A percentile compares a stretch with the other conserved stretches of the same genome.
Evolutionary conservation across 306 rosid genomes (phyloP).

Genomic region (Pterocarpus santalinus): DNA sequence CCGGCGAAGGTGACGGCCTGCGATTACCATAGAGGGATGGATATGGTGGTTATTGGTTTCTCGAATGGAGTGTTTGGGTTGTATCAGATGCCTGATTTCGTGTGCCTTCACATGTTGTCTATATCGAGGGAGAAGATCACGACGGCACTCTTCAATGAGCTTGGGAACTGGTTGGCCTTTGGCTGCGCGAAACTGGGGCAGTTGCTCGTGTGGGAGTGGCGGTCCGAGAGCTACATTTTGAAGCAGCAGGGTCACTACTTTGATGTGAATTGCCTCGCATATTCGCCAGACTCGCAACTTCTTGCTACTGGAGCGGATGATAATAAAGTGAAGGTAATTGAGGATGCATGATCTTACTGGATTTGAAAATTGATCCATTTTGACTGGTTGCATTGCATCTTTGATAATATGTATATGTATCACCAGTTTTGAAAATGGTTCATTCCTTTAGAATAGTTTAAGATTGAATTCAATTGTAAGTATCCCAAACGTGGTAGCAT

Average conservation of each 20-base stretch:
- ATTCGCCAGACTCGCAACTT: constrained; percentile 84
- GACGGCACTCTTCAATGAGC: constrained; percentile 78
- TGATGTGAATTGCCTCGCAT: constrained; percentile 88
- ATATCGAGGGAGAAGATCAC: constrained; percentile 91
- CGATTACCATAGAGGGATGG: constrained; percentile 84
- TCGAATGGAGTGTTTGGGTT: constrained; percentile 87
- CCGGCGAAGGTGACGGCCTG: constrained; percentile 71
- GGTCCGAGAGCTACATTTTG: constrained; percentile 88
- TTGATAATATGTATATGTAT: constrained; percentile 7
- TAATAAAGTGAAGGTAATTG: constrained; percentile 93
- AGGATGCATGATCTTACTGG: not conserved
- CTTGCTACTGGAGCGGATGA: constrained; percentile 98
- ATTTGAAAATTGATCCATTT: constrained; percentile 5
- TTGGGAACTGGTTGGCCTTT: constrained; percentile 89
- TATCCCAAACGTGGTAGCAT: too few relatives aligned
- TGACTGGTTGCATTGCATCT: constrained; percentile 24
- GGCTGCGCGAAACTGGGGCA: constrained; percentile 95
- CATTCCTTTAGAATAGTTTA: not conserved
- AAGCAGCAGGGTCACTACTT: constrained; percentile 99
- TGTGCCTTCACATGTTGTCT: constrained; percentile 81
- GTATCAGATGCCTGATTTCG: constrained; percentile 95
- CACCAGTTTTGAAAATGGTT: not conserved
- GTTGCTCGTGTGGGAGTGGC: constrained; percentile 98
- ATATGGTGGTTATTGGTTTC: constrained; percentile 86
- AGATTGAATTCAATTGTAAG: too few relatives aligned